Base-by-base conservation (phyloP, 768 basidiomycete species). In the Pisolithus albus region DNA sequence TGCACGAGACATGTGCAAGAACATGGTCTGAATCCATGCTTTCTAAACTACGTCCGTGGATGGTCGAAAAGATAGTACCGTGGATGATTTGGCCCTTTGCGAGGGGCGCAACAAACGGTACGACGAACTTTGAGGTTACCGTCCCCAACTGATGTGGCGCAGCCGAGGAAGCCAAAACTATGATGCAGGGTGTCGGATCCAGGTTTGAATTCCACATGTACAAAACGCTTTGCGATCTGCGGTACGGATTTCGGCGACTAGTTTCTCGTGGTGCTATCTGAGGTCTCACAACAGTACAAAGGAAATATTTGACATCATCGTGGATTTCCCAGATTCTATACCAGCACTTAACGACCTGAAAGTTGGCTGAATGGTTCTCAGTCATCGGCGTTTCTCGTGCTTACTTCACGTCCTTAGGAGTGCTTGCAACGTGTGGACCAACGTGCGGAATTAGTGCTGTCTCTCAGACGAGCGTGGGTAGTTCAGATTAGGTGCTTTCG, bases 261-360 rank as follows among this genome's bases (percentile, higher is more conserved):
- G 23, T 49, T 36, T 56, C 34, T 26, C 47, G 36, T 19, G 36
- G 49, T 18, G 7, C 37, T 16, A 16, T 38, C 26, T 30, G 42
- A 26, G 34, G 32, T 36, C 24, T 41, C 16, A 11, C 36, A 39
- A 39, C 54, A 85, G 84, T 32, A 86, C 82, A 52, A 75, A 72
- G 46, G 94, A 98, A 65, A 86, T 98, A 18, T 98, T 96, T 62
- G 92, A 95, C 57, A 96, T 98, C 51, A 95, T 98, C 52, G 84
- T 97, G 50, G 91, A 95, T 60, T 94, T 82, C 59, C 93, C 95
- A 0, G 88, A 93, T 54, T 95, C 94, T 0, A 75, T 73, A 56
- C 82, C 85, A 4, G 93, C 92, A 0, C 70, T 98, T 18, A 78
- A 86, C 51, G 96, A 99, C 69, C 74, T 98, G 18, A 87, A 81